phyloP scores from a whole-genome alignment of 306 rosid species.

The Fragaria iinumae region DNA sequence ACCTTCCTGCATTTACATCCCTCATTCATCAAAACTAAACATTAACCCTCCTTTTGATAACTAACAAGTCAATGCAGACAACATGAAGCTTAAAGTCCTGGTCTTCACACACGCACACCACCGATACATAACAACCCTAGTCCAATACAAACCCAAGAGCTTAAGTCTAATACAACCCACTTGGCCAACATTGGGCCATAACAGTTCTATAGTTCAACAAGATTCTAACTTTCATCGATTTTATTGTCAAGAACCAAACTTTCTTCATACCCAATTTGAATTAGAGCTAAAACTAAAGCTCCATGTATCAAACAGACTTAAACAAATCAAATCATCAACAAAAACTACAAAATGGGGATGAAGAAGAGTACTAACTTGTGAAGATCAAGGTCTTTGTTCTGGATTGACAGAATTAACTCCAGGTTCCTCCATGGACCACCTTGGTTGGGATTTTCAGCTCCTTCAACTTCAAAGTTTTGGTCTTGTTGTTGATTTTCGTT shows the following conservation, averaged over 20 bases:
- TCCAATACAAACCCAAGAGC: background rate
- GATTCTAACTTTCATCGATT: background rate
- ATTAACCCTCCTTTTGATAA: background rate
- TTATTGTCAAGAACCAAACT: background rate
- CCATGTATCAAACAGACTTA: constrained; percentile 9
- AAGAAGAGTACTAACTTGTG: constrained; percentile 46
- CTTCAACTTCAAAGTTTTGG: constrained; percentile 13
- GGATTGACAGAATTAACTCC: constrained; percentile 56
- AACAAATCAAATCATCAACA: background rate
- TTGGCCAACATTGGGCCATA: background rate
- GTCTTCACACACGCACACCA: background rate
- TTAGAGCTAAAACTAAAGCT: background rate
- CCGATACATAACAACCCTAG: background rate
- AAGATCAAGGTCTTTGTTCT: constrained; percentile 50
- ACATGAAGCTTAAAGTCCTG: background rate
- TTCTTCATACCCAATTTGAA: background rate
- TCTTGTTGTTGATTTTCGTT: constrained; percentile 13
- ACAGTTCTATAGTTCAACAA: background rate
- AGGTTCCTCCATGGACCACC: constrained; percentile 66
- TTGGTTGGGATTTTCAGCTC: constrained; percentile 12
- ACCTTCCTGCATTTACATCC: constrained; percentile 70
- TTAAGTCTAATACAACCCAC: background rate
- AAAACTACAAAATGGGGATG: background rate
- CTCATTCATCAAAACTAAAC: constrained; percentile 9
- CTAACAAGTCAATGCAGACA: background rate